Evolutionary conservation across 2,329 filamentous ascomycete species (phyloP), one percentile per base, ranked within the genome.

Genomic region (Apiospora malaysiana): DNA sequence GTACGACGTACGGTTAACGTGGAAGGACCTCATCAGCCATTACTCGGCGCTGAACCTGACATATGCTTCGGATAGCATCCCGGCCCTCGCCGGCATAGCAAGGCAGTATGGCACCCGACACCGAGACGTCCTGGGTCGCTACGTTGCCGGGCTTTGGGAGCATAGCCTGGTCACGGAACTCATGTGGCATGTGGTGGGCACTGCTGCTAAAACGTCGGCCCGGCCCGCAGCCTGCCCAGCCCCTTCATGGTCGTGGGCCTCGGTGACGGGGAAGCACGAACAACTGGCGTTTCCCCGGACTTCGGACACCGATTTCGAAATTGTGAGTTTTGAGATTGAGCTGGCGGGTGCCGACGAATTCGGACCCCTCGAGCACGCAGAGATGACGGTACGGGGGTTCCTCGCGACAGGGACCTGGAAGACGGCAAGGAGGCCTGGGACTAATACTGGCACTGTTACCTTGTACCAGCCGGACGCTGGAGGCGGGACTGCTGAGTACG

Each of bases 241-340:
- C 8, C 68, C 68, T 21, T 70, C 68, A 0, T 70, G 68, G 68
- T 70, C 68, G 1, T 70, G 68, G 68, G 68, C 68, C 21, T 59
- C 51, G 6, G 51, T 37, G 27, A 37, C 51, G 8, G 27, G 51
- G 16, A 8, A 2, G 8, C 6, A 10, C 2, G 7, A 5, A 18
- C 18, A 9, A 7, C 27, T 12, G 27, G 7, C 2, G 1, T 59
- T 9, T 18, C 2, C 18, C 16, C 16, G 25, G 27, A 37, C 27
- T 2, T 5, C 25, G 27, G 27, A 27, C 6, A 8, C 18, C 27
- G 51, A 59, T 9, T 7, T 59, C 27, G 7, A 37, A 4, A 18
- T 59, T 2, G 7, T n/a, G 27, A 12, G 51, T 18, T 59, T n/a
- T 18, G 27, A 12, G 0, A 7, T 59, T 27, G 51, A 59, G 2